Conservation (phyloP, 257 asterid genomes). For the Penstemon davidsonii region DNA sequence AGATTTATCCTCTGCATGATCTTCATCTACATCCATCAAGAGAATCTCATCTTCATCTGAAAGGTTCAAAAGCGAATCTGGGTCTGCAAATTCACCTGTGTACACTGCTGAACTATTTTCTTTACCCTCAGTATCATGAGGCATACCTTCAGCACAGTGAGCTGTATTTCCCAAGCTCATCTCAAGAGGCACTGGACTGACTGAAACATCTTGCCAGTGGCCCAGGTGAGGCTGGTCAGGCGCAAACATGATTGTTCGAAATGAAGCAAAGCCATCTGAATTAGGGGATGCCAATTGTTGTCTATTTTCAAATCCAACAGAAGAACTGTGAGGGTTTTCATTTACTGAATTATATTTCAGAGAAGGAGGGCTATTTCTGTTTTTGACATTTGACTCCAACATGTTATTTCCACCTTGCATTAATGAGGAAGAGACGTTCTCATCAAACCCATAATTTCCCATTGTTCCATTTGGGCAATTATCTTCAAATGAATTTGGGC, state of each 20-base stretch:
- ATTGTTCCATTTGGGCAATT: conserved; percentile 34
- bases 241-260: conserved; percentile 40
- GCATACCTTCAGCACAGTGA: conserved; percentile 39
- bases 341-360: conserved; percentile 31
- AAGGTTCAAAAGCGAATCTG: conserved; percentile 86
- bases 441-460: conserved; percentile 51
- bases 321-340: conserved; percentile 42
- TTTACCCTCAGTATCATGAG: conserved; percentile 37
- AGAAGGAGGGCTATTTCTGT: conserved; percentile 27
- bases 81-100: conserved; percentile 62
- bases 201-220: conserved; percentile 49
- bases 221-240: conserved; percentile 42
- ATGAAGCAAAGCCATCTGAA: conserved; percentile 44
- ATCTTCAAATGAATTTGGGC: conserved; percentile 41
- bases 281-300: conserved; percentile 42
- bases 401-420: conserved; percentile 40
- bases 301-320: conserved; percentile 45
- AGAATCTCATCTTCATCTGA: conserved; percentile 71
- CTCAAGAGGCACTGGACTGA: conserved; percentile 40
- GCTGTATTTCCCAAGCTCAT: conserved; percentile 36
- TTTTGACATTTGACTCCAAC: conserved; percentile 39
- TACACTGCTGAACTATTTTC: conserved; percentile 39
- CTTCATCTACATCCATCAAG: conserved; percentile 55
- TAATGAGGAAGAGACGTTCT: conserved; percentile 41
- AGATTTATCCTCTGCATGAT: conserved; percentile 39